Percentiles rank a stretch among this genome's conserved stretches.
These are phyloP conservation scores for Globisporangium parvum DNA, from an alignment of 352 stramenopile species.

Conservation along the genomic window DNA sequence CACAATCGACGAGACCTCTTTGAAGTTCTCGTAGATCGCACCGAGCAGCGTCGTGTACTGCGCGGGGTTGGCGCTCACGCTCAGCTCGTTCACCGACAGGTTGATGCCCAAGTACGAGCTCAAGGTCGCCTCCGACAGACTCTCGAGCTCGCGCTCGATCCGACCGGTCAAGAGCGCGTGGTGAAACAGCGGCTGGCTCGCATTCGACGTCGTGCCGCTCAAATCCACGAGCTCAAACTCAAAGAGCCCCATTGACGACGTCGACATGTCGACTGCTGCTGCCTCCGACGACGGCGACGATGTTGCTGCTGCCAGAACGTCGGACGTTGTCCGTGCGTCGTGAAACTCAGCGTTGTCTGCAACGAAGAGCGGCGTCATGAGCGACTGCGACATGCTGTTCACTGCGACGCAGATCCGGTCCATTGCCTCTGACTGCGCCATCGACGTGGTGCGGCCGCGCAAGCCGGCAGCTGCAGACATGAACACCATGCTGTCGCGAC, in stretches of 20 bases:
- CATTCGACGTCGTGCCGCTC: constrained; percentile 56
- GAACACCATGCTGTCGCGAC: constrained; percentile 59
- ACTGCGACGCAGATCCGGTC: constrained; percentile 54
- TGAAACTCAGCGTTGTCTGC: constrained; percentile 84
- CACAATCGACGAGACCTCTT: constrained; percentile 66
- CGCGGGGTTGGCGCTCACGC: constrained; percentile 43
- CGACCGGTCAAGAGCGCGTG: constrained; percentile 70
- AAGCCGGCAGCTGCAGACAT: constrained; percentile 21
- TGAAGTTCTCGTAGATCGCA: constrained; percentile 87
- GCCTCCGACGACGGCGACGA: constrained; percentile 9
- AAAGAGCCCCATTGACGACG: constrained; percentile 55
- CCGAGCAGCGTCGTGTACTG: constrained; percentile 72
- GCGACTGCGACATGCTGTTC: constrained; percentile 65
- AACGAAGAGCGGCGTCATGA: constrained; percentile 70
- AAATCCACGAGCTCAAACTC: constrained; percentile 85
- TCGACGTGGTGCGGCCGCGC: constrained; percentile 10
- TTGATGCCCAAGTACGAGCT: constrained; percentile 67
- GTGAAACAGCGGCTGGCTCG: constrained; percentile 60
- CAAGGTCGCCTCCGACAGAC: constrained; percentile 42
- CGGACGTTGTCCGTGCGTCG: constrained; percentile 50
- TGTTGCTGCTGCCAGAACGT: constrained; percentile 10
- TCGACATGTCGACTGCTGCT: constrained; percentile 37
- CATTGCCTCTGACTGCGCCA: constrained; percentile 35
- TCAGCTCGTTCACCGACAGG: constrained; percentile 76
- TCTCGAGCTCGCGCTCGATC: constrained; percentile 73